Conservation (phyloP, 2,329 filamentous ascomycete genomes). For the Alternaria burnsii region DNA sequence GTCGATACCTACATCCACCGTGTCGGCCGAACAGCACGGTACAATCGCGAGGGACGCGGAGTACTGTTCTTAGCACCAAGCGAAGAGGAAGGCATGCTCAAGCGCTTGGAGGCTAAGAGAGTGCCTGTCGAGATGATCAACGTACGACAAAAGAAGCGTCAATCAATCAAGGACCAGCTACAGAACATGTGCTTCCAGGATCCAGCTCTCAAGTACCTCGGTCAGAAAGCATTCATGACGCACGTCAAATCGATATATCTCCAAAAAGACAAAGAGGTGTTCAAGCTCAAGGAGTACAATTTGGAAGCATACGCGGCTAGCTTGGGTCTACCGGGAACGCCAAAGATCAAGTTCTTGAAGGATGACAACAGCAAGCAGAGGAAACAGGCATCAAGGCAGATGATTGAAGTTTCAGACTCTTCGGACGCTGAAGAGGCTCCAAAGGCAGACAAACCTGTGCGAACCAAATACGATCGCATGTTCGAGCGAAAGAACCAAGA, state of each 20-base stretch:
- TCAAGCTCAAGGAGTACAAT: slow-evolving; percentile 82
- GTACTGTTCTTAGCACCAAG: slow-evolving; percentile 91
- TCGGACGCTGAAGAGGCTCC: slow-evolving; percentile 63
- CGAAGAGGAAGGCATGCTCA: slow-evolving; percentile 91
- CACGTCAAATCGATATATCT: slow-evolving; percentile 86
- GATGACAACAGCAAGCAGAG: slow-evolving; percentile 84
- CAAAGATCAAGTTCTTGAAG: slow-evolving; percentile 91
- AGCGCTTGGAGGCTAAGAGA: slow-evolving; percentile 84
- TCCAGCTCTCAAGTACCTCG: slow-evolving; percentile 90
- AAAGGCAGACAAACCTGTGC: slow-evolving; percentile 71
- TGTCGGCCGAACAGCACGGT: slow-evolving; percentile 92
- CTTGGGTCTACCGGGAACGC: slow-evolving; percentile 87
- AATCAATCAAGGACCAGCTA: slow-evolving; percentile 81
- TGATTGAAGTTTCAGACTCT: slow-evolving; percentile 66
- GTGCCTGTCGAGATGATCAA: slow-evolving; percentile 88
- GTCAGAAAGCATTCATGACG: slow-evolving; percentile 93
- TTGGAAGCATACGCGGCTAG: slow-evolving; percentile 86
- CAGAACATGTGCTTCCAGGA: slow-evolving; percentile 98
- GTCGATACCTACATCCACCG: slow-evolving; percentile 98
- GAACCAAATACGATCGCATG: slow-evolving; percentile 98
- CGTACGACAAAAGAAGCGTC: slow-evolving; percentile 87
- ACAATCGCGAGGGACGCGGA: slow-evolving; percentile 84
- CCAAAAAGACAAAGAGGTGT: slow-evolving; percentile 91
- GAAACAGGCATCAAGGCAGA: slow-evolving; percentile 83
- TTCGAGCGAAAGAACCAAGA: slow-evolving; percentile 97